Percentiles rank a stretch among this genome's conserved stretches.
Conservation (phyloP, 2,329 filamentous ascomycete species). For the Karstenula rhodostoma region DNA sequence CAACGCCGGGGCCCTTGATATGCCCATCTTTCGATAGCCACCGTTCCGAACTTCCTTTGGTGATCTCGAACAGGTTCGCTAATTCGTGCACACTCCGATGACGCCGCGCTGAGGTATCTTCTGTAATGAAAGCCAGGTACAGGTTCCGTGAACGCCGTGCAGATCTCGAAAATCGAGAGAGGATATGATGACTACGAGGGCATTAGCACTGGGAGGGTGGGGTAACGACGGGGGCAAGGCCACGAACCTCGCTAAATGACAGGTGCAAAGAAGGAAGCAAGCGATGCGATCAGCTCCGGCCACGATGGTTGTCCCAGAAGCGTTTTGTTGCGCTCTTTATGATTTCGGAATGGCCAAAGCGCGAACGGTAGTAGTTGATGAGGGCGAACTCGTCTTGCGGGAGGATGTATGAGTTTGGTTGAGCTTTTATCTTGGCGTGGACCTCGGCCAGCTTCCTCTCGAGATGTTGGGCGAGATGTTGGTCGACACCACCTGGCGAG, state of each 20-base stretch:
- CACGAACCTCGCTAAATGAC: conserved; percentile 20
- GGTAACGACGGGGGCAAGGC: neutral
- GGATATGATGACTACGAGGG: conserved; percentile 2
- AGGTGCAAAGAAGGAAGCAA: neutral
- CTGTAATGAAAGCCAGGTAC: conserved; percentile 21
- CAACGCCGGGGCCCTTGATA: conserved; percentile 20
- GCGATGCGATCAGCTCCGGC: conserved; percentile 28
- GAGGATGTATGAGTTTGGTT: conserved; percentile 77
- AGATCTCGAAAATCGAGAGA: conserved; percentile 17
- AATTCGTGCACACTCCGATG: conserved; percentile 30
- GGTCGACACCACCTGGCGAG: conserved; percentile 72
- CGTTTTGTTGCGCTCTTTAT: conserved; percentile 63
- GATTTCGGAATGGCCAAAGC: conserved; percentile 64
- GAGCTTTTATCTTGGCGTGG: conserved; percentile 71
- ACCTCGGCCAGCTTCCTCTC: conserved; percentile 66
- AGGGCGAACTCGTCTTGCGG: conserved; percentile 80
- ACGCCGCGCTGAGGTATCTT: conserved; percentile 43
- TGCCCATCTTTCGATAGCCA: conserved; percentile 8
- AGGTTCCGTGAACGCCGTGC: conserved; percentile 25
- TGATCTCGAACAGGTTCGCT: conserved; percentile 21
- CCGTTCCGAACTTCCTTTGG: conserved; percentile 15
- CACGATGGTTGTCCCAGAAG: conserved; percentile 63
- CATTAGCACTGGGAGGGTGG: neutral
- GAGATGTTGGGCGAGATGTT: conserved; percentile 69
- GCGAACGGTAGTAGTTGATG: conserved; percentile 82